Conservation (phyloP, 805 yeast genomes). For the Metschnikowia hibisci region DNA sequence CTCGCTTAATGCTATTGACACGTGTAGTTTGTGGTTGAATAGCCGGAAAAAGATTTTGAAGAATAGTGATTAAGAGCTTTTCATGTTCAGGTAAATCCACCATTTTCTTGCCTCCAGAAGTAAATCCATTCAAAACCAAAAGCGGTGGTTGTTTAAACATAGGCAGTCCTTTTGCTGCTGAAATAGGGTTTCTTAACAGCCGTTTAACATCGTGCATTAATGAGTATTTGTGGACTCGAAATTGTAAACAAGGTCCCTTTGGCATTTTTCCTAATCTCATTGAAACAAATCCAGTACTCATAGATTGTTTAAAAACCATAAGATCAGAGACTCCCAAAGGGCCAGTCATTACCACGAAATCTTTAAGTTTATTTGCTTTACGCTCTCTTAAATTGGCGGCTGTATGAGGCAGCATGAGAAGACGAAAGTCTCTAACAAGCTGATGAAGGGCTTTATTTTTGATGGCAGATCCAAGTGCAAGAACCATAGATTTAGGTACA, state of each 20-base stretch:
- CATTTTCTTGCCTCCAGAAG: conserved; percentile 43
- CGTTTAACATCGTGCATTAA: conserved; percentile 74
- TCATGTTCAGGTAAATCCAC: conserved; percentile 65
- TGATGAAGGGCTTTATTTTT: conserved; percentile 80
- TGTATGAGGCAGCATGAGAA: conserved; percentile 94
- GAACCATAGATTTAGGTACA: conserved; percentile 91
- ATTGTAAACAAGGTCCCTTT: conserved; percentile 89
- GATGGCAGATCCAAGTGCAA: conserved; percentile 74
- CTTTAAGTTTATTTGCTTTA: conserved; percentile 80
- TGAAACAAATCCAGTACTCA: conserved; percentile 72
- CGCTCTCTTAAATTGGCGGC: conserved; percentile 86
- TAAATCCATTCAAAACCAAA: conserved; percentile 88
- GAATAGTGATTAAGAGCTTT: conserved; percentile 78
- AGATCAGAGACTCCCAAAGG: conserved; percentile 91
- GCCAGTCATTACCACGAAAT: conserved; percentile 97
- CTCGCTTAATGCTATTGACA: conserved; percentile 74
- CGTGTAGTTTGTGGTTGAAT: conserved; percentile 80
- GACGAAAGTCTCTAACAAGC: conserved; percentile 81
- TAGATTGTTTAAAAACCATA: conserved; percentile 80
- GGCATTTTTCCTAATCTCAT: conserved; percentile 85
- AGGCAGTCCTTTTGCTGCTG: conserved; percentile 58
- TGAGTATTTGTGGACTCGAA: conserved; percentile 72
- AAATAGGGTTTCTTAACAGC: conserved; percentile 72
- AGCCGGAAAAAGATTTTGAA: conserved; percentile 95
- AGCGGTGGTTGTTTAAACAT: conserved; percentile 80